These are phyloP conservation scores for Ustilago hordei DNA, from an alignment of 1,284 basidiomycete genomes.

Conservation along the genomic window DNA sequence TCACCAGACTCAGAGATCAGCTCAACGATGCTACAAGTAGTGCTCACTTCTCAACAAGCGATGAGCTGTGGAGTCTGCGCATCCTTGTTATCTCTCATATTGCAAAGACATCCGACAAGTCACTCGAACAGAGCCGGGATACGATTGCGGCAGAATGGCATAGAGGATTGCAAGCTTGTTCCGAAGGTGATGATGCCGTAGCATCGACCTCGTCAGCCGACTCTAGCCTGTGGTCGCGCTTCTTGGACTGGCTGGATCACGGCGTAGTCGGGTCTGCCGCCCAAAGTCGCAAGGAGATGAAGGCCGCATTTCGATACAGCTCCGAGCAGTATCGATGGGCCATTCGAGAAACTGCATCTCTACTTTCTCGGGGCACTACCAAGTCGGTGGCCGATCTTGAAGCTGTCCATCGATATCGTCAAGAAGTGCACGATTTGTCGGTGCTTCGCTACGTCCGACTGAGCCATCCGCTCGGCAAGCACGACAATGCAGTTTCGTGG, in stretches of 20 bases:
- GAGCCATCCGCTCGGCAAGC: slow-evolving; percentile 21
- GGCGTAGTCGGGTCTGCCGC: slow-evolving; percentile 15
- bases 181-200: slow-evolving; percentile 9
- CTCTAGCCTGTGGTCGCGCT: slow-evolving; percentile 31
- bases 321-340: slow-evolving; percentile 47
- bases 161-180: slow-evolving; percentile 38
- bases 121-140: slow-evolving; percentile 17
- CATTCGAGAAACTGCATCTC: slow-evolving; percentile 36
- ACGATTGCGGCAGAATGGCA: slow-evolving; percentile 39
- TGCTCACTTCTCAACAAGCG: slow-evolving; percentile 21
- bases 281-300: slow-evolving; percentile 24
- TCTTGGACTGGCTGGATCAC: slow-evolving; percentile 44
- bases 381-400: slow-evolving; percentile 18
- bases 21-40: slow-evolving; percentile 34
- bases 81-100: slow-evolving; percentile 29
- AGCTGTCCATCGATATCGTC: slow-evolving; percentile 34
- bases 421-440: slow-evolving; percentile 40
- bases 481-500: slow-evolving; percentile 27
- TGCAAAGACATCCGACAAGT: slow-evolving; percentile 20
- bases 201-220: slow-evolving; percentile 13
- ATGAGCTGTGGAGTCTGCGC: slow-evolving; percentile 49
- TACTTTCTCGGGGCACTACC: slow-evolving; percentile 34
- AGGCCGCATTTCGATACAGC: slow-evolving; percentile 25
- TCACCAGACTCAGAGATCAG: slow-evolving; percentile 21
- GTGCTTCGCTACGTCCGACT: slow-evolving; percentile 39